Conservation (phyloP, 306 rosid species). For the Quercus aquifolioides region DNA sequence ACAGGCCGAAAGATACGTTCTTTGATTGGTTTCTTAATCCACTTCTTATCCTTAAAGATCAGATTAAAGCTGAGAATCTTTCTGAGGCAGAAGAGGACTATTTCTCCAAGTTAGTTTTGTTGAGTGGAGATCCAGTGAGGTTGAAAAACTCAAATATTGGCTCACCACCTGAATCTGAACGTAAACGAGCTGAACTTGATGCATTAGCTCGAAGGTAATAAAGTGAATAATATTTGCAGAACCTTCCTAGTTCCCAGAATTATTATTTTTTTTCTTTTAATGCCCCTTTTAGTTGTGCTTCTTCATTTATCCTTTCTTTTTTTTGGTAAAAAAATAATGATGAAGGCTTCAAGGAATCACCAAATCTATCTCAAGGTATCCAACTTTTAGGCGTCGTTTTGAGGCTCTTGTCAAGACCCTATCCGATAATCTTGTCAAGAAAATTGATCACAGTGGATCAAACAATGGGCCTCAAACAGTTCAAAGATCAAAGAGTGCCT, state of each 20-base stretch:
- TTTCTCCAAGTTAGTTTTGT: constrained; percentile 67
- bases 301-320: constrained; percentile 7
- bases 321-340: background rate
- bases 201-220: constrained; percentile 86
- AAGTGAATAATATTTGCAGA: background rate
- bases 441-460: constrained; percentile 22
- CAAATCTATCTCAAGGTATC: constrained; percentile 84
- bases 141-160: constrained; percentile 45
- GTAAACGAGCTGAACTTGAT: constrained; percentile 79
- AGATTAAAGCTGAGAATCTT: constrained; percentile 83
- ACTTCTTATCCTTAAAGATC: constrained; percentile 81
- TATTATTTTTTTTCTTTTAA: background rate
- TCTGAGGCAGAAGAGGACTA: constrained; percentile 75
- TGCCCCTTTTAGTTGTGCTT: background rate
- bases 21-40: constrained; percentile 94
- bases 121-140: constrained; percentile 66
- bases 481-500: constrained; percentile 80
- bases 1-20: constrained; percentile 71
- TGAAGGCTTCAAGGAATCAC: constrained; percentile 87
- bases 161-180: constrained; percentile 68
- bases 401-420: constrained; percentile 52
- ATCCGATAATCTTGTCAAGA: constrained; percentile 51
- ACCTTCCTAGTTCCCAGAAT: background rate
- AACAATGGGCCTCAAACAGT: constrained; percentile 19
- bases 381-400: constrained; percentile 74